Conservation (phyloP, 2,329 filamentous ascomycete genomes). For the Basipetospora chlamydospora region DNA sequence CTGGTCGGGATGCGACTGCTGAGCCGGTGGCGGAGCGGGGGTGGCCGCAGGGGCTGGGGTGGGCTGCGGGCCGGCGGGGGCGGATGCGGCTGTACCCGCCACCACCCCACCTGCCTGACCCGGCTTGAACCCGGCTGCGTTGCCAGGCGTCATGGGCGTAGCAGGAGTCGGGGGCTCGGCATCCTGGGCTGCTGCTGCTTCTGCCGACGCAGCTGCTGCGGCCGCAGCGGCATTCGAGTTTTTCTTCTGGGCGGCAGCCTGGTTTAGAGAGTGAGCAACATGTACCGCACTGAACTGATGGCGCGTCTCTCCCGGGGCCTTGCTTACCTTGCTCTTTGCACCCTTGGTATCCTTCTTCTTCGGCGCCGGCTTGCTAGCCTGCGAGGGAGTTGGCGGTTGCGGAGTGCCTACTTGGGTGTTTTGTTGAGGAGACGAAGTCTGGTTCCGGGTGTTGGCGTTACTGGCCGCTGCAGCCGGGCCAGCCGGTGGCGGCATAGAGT, state of each 20-base stretch:
- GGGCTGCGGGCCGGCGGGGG: constrained; percentile 15
- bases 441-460: constrained; percentile 37
- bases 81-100: neutral
- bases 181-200: constrained; percentile 39
- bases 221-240: constrained; percentile 18
- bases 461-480: constrained; percentile 35
- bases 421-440: constrained; percentile 47
- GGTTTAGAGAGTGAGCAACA: too few species aligned
- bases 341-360: constrained; percentile 63
- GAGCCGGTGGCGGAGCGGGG: constrained; percentile 26
- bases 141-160: constrained; percentile 49
- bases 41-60: constrained; percentile 18
- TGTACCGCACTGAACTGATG: too few species aligned
- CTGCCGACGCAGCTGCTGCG: constrained; percentile 37
- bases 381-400: constrained; percentile 58
- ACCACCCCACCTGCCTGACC: constrained; percentile 17
- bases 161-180: constrained; percentile 45
- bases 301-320: too few species aligned
- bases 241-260: constrained; percentile 47
- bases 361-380: constrained; percentile 56
- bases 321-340: constrained; percentile 52
- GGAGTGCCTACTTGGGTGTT: constrained; percentile 36
- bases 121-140: constrained; percentile 32
- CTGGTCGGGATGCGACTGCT: constrained; percentile 31
- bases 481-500: constrained; percentile 50